Base-by-base conservation (phyloP, 2,329 filamentous ascomycete genomes). In the Whalleya microplaca region DNA sequence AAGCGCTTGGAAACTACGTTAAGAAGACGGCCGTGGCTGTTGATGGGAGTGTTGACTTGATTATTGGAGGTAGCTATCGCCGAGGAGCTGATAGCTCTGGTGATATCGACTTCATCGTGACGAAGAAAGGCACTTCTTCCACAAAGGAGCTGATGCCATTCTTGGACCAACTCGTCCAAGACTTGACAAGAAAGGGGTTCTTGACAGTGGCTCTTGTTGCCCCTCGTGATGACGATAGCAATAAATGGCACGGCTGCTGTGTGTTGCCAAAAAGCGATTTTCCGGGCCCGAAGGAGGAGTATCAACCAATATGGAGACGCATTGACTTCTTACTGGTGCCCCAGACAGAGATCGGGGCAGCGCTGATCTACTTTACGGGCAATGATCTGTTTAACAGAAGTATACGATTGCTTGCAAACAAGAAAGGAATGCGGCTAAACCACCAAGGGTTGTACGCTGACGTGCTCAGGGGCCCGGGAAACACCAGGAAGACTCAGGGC, bases 381-480 rank as follows among this genome's bases (percentile, higher is more conserved):
- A 95, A 97, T 64, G 93, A 96, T 70, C 89, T 96, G 32, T 97
- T 97, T 76, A 97, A 97, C 72, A 81, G 93, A 16, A 96, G 91
- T 68, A 84, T 97, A 71, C 78, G 94, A 61, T 75, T 96, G 16
- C 72, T 97, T 61, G 92, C 92, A 14, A 84, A 86, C 41, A 92
- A 86, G 73, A 95, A 91, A 74, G 84, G 86, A 0, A 92, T 96
- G 91, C 77, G 90, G 48, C 71, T 98, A 52, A 97, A 96, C 65
- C 93, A 97, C 73, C 80, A 83, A 27, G 94, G 92, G 0, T 71
- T 98, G 53, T 96, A 88, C 66, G 83, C 79, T 64, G 83, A 91
- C 71, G 86, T 91, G 1, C 78, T 90, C 71, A 78, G 86, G 41
- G 85, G 84, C 0, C 75, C 73, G 27, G 76, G 79, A 1, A 71